These are phyloP conservation scores for Aspergillus phoenicis DNA, from an alignment of 2,329 filamentous ascomycete species.

Conservation along the genomic window DNA sequence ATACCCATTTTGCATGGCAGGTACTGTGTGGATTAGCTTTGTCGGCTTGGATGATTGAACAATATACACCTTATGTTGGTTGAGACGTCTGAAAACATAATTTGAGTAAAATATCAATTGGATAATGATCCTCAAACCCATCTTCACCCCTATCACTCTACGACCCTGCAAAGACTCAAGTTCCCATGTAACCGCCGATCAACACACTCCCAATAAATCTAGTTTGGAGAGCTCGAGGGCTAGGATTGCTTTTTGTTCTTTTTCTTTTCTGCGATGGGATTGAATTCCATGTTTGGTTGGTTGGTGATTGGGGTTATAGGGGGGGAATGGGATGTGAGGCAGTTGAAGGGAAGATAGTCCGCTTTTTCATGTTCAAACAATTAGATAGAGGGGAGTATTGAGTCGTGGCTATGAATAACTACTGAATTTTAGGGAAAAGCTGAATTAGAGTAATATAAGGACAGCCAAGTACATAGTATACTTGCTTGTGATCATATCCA, in stretches of 20 bases:
- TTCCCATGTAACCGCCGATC: constrained; percentile 23
- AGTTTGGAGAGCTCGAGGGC: not conserved
- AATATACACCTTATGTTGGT: too few relatives aligned
- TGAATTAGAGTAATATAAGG: too few relatives aligned
- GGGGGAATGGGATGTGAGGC: too few relatives aligned
- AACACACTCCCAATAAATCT: constrained; percentile 31
- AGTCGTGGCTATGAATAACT: too few relatives aligned
- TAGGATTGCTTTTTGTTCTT: not conserved
- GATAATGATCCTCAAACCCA: not conserved
- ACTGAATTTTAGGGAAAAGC: too few relatives aligned
- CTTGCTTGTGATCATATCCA: too few relatives aligned
- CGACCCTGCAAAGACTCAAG: constrained; percentile 26
- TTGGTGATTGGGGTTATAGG: too few relatives aligned
- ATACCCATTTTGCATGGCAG: not conserved
- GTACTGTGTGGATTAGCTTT: not conserved
- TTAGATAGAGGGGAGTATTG: too few relatives aligned
- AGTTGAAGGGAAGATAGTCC: too few relatives aligned
- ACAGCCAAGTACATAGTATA: too few relatives aligned
- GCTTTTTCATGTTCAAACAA: too few relatives aligned
- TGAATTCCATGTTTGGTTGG: not conserved
- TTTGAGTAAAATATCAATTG: not conserved
- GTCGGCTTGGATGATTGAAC: not conserved
- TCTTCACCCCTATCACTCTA: not conserved
- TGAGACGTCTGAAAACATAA: not conserved
- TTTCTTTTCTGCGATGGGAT: not conserved